phyloP scores from a whole-genome alignment of 345 rosid species.

The Kernera saxatilis region DNA sequence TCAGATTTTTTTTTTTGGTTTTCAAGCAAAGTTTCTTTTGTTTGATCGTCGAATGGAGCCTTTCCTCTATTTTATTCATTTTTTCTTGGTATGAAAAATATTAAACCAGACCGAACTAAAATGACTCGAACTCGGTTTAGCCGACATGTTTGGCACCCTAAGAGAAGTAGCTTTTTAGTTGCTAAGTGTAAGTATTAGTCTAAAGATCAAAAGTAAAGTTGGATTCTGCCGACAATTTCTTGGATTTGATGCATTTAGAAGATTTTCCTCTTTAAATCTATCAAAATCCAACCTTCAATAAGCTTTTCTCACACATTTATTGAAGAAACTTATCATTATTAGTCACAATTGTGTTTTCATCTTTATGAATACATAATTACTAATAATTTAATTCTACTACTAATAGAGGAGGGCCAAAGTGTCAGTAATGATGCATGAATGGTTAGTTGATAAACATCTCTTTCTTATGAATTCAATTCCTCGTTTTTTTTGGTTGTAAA shows the following conservation, averaged over 20 bases:
- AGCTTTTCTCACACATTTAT: constrained; percentile 6
- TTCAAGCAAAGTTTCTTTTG: not conserved
- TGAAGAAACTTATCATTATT: constrained; percentile 8
- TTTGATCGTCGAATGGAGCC: not conserved
- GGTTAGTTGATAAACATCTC: constrained; percentile 29
- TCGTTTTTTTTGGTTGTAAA: not conserved
- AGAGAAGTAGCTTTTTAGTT: not conserved
- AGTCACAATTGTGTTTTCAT: constrained; percentile 16
- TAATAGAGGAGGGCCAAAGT: constrained; percentile 16
- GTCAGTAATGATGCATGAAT: constrained; percentile 19
- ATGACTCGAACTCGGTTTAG: not conserved
- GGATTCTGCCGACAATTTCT: constrained; percentile 26
- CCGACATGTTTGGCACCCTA: constrained; percentile 8
- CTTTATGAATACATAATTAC: constrained; percentile 7
- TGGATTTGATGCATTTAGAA: constrained; percentile 23
- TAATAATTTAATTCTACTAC: constrained; percentile 7
- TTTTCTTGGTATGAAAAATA: not conserved
- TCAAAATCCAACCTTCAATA: constrained; percentile 5
- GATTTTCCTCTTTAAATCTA: not conserved
- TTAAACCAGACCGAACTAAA: not conserved
- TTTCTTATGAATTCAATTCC: constrained; percentile 14
- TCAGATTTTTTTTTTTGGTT: not conserved
- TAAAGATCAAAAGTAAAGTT: constrained; percentile 23
- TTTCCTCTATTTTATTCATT: not conserved
- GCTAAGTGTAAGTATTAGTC: not conserved